phyloP scores from a whole-genome alignment of 208 protist genomes.

The Crithidia thermophila region DNA sequence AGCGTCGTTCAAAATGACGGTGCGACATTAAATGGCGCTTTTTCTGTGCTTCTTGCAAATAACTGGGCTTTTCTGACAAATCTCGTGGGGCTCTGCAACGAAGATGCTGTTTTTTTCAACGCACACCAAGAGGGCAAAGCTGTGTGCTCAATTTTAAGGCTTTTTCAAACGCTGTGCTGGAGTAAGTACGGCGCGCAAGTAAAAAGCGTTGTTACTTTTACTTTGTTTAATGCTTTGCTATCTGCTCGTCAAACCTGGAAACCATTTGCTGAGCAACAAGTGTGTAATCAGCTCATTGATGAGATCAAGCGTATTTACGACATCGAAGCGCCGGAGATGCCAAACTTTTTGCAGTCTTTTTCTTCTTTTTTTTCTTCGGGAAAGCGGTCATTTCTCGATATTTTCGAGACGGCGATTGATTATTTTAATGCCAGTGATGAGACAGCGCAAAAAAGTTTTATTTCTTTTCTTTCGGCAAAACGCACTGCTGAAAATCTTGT shows the following conservation, averaged over 20 bases:
- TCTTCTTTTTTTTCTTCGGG: conserved; percentile 6
- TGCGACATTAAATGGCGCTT: not conserved
- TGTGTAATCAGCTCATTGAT: conserved; percentile 1
- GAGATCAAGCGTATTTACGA: not conserved
- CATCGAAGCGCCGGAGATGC: not conserved
- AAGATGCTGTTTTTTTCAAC: not conserved
- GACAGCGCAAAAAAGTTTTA: not conserved
- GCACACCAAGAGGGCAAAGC: not conserved
- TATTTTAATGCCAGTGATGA: not conserved
- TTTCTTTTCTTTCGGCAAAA: not conserved
- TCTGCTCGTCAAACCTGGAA: not conserved
- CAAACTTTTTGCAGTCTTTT: no score
- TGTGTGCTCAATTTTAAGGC: conserved; percentile 2
- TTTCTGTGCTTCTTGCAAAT: conserved; percentile 15
- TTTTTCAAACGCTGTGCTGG: conserved; percentile 7
- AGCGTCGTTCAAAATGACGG: conserved; percentile 11
- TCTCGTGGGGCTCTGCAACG: conserved; percentile 14
- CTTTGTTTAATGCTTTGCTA: not conserved
- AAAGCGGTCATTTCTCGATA: not conserved
- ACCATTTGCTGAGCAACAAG: conserved; percentile 7
- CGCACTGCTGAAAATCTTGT: not conserved
- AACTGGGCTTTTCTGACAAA: conserved; percentile 22
- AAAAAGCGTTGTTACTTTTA: not conserved
- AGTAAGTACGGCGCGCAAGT: not conserved
- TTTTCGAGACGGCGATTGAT: conserved; percentile 1